Conservation (phyloP, 768 basidiomycete species). For the Pisolithus albus region DNA sequence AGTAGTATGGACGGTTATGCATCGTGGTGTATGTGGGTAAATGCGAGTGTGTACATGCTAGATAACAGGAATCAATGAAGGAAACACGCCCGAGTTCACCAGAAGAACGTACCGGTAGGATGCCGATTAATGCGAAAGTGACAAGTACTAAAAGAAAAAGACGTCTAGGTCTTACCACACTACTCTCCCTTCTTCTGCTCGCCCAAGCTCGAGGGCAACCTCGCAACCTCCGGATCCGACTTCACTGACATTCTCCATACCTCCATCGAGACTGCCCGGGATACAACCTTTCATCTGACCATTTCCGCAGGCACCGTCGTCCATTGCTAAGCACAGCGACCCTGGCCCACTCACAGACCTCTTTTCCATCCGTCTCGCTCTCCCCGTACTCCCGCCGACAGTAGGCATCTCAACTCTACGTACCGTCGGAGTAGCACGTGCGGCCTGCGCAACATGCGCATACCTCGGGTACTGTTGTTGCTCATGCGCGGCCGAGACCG, state of each 20-base stretch:
- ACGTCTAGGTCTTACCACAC: conserved; percentile 18
- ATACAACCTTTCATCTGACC: conserved; percentile 3
- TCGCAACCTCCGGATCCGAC: conserved; percentile 17
- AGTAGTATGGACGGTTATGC: neutral
- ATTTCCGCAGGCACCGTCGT: conserved; percentile 3
- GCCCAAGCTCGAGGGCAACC: conserved; percentile 20
- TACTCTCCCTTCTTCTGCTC: conserved; percentile 27
- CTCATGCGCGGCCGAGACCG: conserved; percentile 14
- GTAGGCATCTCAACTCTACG: neutral
- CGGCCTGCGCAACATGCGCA: conserved; percentile 19
- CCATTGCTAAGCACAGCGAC: neutral
- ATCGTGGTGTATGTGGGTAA: neutral
- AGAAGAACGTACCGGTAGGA: neutral
- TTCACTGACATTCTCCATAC: conserved; percentile 20
- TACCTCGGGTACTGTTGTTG: conserved; percentile 21
- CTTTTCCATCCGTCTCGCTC: neutral
- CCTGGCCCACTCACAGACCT: conserved; percentile 1
- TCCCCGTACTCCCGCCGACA: neutral
- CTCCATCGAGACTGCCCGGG: conserved; percentile 11
- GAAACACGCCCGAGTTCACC: neutral
- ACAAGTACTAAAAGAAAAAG: neutral
- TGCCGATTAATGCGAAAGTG: neutral
- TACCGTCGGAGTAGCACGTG: conserved; percentile 2
- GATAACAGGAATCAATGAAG: neutral
- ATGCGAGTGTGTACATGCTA: neutral